Conservation (phyloP, 1,139 yeast genomes). For the Meyerozyma guilliermondii region DNA sequence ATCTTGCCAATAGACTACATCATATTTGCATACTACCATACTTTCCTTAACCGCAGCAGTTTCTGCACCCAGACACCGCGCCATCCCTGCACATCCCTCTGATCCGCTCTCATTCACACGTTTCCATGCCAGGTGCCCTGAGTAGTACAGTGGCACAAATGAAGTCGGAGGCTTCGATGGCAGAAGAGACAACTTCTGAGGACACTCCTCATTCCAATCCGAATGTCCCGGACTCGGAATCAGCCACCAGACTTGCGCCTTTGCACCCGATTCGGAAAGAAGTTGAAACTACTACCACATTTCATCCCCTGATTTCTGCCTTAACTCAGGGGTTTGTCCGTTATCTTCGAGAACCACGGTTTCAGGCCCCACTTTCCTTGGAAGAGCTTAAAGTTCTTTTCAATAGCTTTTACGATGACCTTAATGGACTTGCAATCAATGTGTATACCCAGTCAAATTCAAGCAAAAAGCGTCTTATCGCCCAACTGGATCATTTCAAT, state of each 20-base stretch:
- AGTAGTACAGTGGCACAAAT: not conserved
- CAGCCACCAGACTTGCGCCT: not conserved
- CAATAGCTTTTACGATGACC: slow-evolving; percentile 31
- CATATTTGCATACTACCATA: no score
- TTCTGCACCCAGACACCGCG: not conserved
- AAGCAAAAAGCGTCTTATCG: slow-evolving; percentile 34
- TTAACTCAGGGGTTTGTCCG: slow-evolving; percentile 26
- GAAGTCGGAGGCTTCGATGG: not conserved
- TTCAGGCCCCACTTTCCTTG: slow-evolving; percentile 36
- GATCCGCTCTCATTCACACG: not conserved
- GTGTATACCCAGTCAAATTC: slow-evolving; percentile 36
- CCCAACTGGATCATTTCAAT: slow-evolving; percentile 24
- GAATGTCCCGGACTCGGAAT: not conserved
- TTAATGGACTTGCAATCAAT: slow-evolving; percentile 29
- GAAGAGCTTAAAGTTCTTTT: slow-evolving; percentile 31
- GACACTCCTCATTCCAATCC: not conserved
- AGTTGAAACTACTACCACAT: slow-evolving; percentile 8
- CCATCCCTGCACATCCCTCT: not conserved
- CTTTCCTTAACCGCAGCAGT: no score
- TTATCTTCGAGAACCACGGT: slow-evolving; percentile 42
- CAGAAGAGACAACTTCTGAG: not conserved
- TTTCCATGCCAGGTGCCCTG: not conserved
- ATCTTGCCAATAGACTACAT: no score
- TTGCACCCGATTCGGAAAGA: slow-evolving; percentile 7
- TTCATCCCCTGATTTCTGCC: slow-evolving; percentile 19